Evolutionary conservation across 1,284 basidiomycete genomes (phyloP).

Genomic region (Mycena sp.): DNA sequence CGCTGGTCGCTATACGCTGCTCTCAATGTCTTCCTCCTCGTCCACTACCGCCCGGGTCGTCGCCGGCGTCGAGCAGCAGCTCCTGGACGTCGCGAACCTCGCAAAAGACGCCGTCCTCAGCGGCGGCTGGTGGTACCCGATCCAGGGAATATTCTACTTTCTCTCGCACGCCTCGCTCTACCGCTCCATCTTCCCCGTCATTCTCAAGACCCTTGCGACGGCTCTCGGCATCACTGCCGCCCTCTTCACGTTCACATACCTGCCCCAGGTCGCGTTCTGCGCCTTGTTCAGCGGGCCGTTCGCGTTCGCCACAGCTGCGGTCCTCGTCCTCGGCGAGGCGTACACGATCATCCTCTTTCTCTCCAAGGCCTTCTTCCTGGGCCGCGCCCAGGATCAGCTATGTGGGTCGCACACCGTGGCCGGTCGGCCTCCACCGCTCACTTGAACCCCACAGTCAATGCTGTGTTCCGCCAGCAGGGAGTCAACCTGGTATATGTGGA

Average conservation of each 20-base stretch:
- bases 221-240: constrained; percentile 54
- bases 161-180: constrained; percentile 47
- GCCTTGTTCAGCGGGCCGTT: constrained; percentile 71
- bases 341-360: constrained; percentile 56
- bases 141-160: constrained; percentile 47
- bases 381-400: constrained; percentile 50
- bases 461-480: constrained; percentile 53
- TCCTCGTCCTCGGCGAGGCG: constrained; percentile 51
- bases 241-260: constrained; percentile 71
- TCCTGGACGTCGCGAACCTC: constrained; percentile 1
- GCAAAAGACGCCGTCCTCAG: constrained; percentile 43
- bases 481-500: constrained; percentile 51
- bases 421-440: not conserved
- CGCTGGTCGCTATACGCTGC: too few species aligned
- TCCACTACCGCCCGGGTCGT: not conserved
- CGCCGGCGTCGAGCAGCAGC: constrained; percentile 6
- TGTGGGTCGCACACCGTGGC: constrained; percentile 38
- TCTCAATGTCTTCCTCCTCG: not conserved
- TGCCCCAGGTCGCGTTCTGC: constrained; percentile 75
- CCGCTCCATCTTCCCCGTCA: constrained; percentile 48
- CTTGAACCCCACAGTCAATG: constrained; percentile 47
- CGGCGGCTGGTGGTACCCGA: constrained; percentile 48
- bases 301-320: constrained; percentile 49
- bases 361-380: constrained; percentile 58
- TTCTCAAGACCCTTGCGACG: constrained; percentile 50